Evolutionary conservation across 2,329 filamentous ascomycete genomes (phyloP).

Genomic region (Botrytis pseudocinerea): DNA sequence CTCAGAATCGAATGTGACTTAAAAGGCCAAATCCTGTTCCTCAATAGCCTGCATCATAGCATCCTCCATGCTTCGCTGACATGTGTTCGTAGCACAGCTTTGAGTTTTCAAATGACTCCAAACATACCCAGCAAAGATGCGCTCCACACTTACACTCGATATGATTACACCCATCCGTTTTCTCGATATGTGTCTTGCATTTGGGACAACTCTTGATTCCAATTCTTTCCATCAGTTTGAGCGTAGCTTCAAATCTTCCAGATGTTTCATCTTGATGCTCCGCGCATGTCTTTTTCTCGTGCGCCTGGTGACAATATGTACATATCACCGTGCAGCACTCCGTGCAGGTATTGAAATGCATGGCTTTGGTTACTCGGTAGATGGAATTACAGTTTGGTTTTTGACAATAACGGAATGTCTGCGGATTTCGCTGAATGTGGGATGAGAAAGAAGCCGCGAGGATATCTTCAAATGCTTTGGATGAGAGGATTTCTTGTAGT

Average conservation of each 20-base stretch:
- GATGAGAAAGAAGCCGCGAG: conserved; percentile 24
- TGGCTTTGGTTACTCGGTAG: background rate
- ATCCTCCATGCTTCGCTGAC: conserved; percentile 23
- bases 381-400: conserved; percentile 19
- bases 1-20: background rate
- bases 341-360: conserved; percentile 6
- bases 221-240: conserved; percentile 40
- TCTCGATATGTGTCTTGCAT: conserved; percentile 36
- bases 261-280: conserved; percentile 28
- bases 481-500: conserved; percentile 24
- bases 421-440: conserved; percentile 25
- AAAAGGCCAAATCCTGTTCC: background rate
- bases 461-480: conserved; percentile 24
- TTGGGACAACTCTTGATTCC: conserved; percentile 46
- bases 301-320: conserved; percentile 27
- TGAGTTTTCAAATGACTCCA: conserved; percentile 41
- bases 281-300: conserved; percentile 29
- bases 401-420: conserved; percentile 19
- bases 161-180: conserved; percentile 48
- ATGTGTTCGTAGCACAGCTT: conserved; percentile 36
- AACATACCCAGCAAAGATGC: conserved; percentile 53
- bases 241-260: conserved; percentile 24
- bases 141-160: conserved; percentile 47
- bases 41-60: background rate
- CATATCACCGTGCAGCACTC: conserved; percentile 24